phyloP scores from a whole-genome alignment of 495 filamentous ascomycete genomes.

The Daldinia vernicosa region DNA sequence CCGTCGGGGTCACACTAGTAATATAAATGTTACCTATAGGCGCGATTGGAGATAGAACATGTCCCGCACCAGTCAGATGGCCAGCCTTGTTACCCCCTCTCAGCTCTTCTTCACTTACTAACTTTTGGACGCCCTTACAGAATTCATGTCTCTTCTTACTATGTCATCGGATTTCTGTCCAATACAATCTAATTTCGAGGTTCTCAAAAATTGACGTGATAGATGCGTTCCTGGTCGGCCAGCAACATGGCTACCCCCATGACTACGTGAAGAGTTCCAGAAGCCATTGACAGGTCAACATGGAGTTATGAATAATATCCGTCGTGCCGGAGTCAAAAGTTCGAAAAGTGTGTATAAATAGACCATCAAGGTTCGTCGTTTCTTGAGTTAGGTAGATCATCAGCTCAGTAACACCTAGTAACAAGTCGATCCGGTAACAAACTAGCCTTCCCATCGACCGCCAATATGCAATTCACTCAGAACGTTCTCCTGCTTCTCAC shows the following conservation, averaged over 20 bases:
- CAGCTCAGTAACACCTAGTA: conserved; percentile 5
- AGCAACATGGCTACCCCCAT: conserved; percentile 1
- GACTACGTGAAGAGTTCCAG: background rate
- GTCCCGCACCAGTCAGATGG: conserved; percentile 29
- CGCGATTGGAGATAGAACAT: conserved; percentile 34
- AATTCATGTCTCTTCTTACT: conserved; percentile 29
- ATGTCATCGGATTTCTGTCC: conserved; percentile 18
- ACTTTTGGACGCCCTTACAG: background rate
- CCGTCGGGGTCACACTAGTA: conserved; percentile 30
- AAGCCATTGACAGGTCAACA: background rate
- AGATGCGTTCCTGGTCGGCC: background rate
- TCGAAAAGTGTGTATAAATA: background rate
- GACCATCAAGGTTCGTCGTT: background rate
- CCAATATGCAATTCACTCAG: conserved; percentile 34
- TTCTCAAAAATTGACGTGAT: background rate
- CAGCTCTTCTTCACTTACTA: conserved; percentile 32
- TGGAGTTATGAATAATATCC: background rate
- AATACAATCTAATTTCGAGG: conserved; percentile 17
- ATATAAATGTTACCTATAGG: conserved; percentile 30
- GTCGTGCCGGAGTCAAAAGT: background rate
- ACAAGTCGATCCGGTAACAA: conserved; percentile 15
- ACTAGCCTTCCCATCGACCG: conserved; percentile 2
- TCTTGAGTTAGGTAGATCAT: conserved; percentile 1
- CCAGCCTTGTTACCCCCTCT: conserved; percentile 29
- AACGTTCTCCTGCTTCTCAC: conserved; percentile 24